phyloP scores from a whole-genome alignment of 139 green algal genomes.

The Volvox africanus region DNA sequence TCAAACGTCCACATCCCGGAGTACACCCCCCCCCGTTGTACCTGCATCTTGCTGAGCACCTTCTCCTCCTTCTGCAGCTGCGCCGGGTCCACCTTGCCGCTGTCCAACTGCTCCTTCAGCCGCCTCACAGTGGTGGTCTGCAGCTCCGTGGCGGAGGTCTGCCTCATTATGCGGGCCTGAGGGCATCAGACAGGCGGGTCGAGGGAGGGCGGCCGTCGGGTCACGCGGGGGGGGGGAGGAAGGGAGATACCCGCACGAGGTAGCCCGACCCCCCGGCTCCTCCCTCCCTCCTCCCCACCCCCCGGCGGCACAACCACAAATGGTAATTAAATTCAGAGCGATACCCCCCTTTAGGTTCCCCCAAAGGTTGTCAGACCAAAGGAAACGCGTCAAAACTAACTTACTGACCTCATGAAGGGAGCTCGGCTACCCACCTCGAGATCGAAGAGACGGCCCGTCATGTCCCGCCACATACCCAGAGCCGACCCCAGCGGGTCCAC shows the following conservation, averaged over 20 bases:
- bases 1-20: too few relatives aligned
- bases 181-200: neutral
- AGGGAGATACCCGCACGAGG: too few relatives aligned
- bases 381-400: too few relatives aligned
- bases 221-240: too few relatives aligned
- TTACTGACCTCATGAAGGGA: too few relatives aligned
- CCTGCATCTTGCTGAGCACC: constrained; percentile 61
- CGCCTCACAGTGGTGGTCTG: constrained; percentile 58
- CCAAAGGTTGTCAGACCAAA: too few relatives aligned
- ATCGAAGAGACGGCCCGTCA: constrained; percentile 78
- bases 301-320: too few relatives aligned
- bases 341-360: too few relatives aligned
- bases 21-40: neutral
- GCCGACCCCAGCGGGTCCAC: constrained; percentile 40
- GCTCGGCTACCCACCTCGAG: constrained; percentile 67
- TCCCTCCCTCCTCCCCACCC: too few relatives aligned
- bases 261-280: too few relatives aligned
- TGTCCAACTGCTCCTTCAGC: constrained; percentile 47
- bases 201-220: too few relatives aligned
- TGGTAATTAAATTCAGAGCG: too few relatives aligned
- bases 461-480: constrained; percentile 56
- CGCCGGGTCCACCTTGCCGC: constrained; percentile 39
- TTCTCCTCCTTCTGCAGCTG: constrained; percentile 57
- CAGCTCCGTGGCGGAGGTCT: constrained; percentile 62
- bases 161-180: constrained; percentile 66